Base-by-base conservation (phyloP, 1,139 yeast species). In the Hyphopichia buzzinii region DNA sequence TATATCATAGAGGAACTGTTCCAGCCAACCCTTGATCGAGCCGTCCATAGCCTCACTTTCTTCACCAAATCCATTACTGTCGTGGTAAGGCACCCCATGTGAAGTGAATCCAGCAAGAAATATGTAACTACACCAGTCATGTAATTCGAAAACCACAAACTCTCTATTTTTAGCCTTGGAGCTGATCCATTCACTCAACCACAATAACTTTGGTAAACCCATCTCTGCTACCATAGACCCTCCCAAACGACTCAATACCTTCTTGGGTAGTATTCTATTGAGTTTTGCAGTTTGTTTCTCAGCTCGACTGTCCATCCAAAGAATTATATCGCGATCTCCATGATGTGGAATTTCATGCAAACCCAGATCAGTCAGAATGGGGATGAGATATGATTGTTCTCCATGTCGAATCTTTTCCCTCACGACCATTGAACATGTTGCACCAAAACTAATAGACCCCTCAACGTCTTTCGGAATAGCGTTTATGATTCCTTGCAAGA, bases 281-380 rank as follows among this genome's bases (percentile, higher is more conserved):
- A 76, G 48, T n/a, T 45, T 36, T 3, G 38, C 30, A 2, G 72
- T 51, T 44, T 74, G 71, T 3, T 45, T 35, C 1, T 37, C 41
- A 5, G 79, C 58, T 34, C 75, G 52, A n/a, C 63, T 59, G 46
- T 79, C 84, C 84, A 78, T 79, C 84, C 84, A 79, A 36, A 79
- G 60, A 5, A 79, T 59, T 2, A 78, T 62, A 46, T 77, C 77
- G 29, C 66, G 65, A 8, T 48, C 47, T 1, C 39, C 30, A 15
- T 33, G 27, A 13, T 10, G 8, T 13, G 8, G 4, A 4, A 13
- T 5, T 4, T 36, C 39, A 10, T 38, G 37, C 13, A 39, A 29
- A 27, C 34, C 30, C 29, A 49, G 43, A 17, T 52, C 52, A 34
- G 52, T 48, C 33, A 59, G 57, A 26, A 50, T 63, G 8, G 68